Base-by-base conservation (phyloP, 2,329 filamentous ascomycete species). In the Gliomastix tumulicola region DNA sequence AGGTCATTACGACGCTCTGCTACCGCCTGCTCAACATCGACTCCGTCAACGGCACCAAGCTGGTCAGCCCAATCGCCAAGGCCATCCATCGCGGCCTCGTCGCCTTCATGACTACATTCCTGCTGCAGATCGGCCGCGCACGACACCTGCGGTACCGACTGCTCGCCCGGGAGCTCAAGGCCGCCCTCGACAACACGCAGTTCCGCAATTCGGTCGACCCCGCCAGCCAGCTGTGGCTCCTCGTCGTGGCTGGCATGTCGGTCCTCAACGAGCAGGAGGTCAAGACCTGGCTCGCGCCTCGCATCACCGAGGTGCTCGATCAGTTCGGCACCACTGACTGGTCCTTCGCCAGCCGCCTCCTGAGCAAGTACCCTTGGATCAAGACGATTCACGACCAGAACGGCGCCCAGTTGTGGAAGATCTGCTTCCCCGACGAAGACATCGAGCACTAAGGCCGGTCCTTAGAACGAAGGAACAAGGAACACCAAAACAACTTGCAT, bases 321-420 rank as follows among this genome's bases (percentile, higher is more conserved):
- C 23, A 21, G 27, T 37, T 41, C 27, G 35, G 31, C 32, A n/a
- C 19, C 15, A 21, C n/a, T 4, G 32, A 37, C 11, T 41, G 43
- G 42, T 36, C 25, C 27, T 35, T 34, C 36, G 32, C 31, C 16
- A 25, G 23, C 27, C 23, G 31, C 16, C 41, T 42, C 12, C 36
- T 51, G 18, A 28, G 39, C n/a, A 44, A 35, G 25, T 50, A 49
- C 38, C 50, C 49, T 25, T 52, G 50, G 50, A 35, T 53, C n/a
- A 33, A 37, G 21, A 37, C 38, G 12, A 16, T 51, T 21, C 46
- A 53, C 40, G 44, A 43, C 28, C 40, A 34, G 21, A 25, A 30
- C 17, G 40, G 38, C n/a, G 19, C 21, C 32, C 30, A 35, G 30
- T 30, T 41, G 10, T 44, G 35, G 37, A 33, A 16, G 8, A 30